Evolutionary conservation across 768 basidiomycete genomes (phyloP).

Genomic region (Hygrocybe coccinea): DNA sequence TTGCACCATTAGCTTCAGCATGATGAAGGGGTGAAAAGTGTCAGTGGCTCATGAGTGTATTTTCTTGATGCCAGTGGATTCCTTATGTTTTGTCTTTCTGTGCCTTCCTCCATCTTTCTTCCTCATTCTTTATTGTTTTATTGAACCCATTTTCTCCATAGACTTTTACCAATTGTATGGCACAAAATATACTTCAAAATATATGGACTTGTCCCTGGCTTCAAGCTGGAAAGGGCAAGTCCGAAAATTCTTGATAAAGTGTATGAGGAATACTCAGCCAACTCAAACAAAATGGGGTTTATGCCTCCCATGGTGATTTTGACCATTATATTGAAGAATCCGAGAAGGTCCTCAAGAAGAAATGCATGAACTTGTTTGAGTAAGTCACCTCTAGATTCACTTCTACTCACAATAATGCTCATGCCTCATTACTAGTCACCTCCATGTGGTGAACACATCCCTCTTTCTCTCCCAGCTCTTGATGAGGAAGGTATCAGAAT

Average conservation of each 20-base stretch:
- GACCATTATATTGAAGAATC: conserved; percentile 3
- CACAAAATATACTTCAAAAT: no score
- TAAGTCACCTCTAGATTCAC: not conserved
- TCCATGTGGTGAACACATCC: conserved; percentile 9
- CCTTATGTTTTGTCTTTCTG: no score
- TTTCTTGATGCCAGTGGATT: no score
- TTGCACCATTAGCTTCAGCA: not conserved
- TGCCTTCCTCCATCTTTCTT: no score
- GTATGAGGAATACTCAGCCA: not conserved
- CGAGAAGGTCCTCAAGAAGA: conserved; percentile 5
- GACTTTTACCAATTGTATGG: no score
- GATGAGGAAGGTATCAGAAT: conserved; percentile 11
- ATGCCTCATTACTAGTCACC: conserved; percentile 6
- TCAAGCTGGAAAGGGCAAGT: no score
- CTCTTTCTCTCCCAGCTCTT: conserved; percentile 11
- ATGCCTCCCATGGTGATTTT: conserved; percentile 3
- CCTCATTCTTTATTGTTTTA: no score
- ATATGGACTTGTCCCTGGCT: no score
- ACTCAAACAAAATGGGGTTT: conserved; percentile 1
- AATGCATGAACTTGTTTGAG: conserved; percentile 3
- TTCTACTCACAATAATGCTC: not conserved
- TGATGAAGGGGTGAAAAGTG: not conserved
- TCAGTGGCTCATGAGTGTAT: no score
- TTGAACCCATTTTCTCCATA: no score
- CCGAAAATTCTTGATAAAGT: no score